Evolutionary conservation across 768 basidiomycete genomes (phyloP).

Genomic region (Neoboletus subvelutipes): DNA sequence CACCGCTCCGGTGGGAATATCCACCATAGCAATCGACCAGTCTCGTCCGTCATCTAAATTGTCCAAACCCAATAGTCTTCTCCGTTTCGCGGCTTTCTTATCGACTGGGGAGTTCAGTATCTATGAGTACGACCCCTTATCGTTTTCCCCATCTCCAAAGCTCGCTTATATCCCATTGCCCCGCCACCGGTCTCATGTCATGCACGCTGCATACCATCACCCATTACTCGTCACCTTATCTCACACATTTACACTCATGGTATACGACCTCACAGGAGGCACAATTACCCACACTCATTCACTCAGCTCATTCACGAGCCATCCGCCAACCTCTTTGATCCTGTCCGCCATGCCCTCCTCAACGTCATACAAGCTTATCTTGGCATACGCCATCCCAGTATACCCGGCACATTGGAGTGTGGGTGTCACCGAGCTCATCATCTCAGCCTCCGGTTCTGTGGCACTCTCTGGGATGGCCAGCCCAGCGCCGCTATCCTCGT

Average conservation of each 20-base stretch:
- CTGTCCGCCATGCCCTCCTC: constrained; percentile 58
- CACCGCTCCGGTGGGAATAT: constrained; percentile 44
- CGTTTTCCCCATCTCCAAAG: constrained; percentile 40
- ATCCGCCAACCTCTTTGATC: constrained; percentile 79
- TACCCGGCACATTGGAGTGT: constrained; percentile 82
- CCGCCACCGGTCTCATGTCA: constrained; percentile 46
- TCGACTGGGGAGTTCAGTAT: constrained; percentile 68
- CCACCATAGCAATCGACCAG: constrained; percentile 73
- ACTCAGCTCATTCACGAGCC: constrained; percentile 73
- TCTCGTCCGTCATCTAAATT: constrained; percentile 49
- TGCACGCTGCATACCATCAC: constrained; percentile 74
- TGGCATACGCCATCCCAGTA: constrained; percentile 74
- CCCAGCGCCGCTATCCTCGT: constrained; percentile 15
- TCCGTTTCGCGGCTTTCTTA: constrained; percentile 57
- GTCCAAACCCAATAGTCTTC: constrained; percentile 25
- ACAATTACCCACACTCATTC: constrained; percentile 59
- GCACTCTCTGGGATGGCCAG: constrained; percentile 5
- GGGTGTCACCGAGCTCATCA: constrained; percentile 74
- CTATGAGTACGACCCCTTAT: constrained; percentile 51
- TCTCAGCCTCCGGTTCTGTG: constrained; percentile 38
- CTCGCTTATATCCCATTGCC: constrained; percentile 48
- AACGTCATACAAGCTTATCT: constrained; percentile 64
- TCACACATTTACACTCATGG: constrained; percentile 59
- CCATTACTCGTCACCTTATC: constrained; percentile 76
- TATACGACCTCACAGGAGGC: constrained; percentile 67